These are phyloP conservation scores for Lunularia cruciata DNA, from an alignment of 225 moss, liverwort and hornwort species.

Conservation along the genomic window DNA sequence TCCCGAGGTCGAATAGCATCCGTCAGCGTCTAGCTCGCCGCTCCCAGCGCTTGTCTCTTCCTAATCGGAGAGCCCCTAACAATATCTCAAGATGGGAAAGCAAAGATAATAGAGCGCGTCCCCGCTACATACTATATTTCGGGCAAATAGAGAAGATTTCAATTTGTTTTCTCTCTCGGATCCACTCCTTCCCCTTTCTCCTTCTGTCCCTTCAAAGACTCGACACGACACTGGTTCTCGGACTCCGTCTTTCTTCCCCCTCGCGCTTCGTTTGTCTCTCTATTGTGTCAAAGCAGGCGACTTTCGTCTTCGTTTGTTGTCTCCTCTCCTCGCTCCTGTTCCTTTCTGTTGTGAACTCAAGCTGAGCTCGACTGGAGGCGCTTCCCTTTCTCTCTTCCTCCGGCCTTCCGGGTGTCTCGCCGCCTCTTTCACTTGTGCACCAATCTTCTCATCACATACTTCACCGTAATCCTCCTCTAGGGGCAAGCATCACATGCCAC, in stretches of 20 bases:
- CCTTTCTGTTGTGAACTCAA: too few species aligned
- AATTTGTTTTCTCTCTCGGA: background rate
- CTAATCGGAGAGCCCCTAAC: background rate
- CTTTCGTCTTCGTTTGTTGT: constrained; percentile 9
- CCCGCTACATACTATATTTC: background rate
- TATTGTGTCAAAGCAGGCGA: too few species aligned
- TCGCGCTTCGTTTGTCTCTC: background rate
- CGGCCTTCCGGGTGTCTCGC: background rate
- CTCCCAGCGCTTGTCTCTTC: background rate
- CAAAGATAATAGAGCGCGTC: background rate
- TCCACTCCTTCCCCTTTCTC: background rate
- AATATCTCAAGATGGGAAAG: background rate
- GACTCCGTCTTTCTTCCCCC: background rate
- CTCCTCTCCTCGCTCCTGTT: background rate
- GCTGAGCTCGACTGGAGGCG: background rate
- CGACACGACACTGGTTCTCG: background rate
- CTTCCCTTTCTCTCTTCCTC: background rate
- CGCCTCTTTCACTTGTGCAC: background rate
- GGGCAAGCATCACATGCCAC: constrained; percentile 1
- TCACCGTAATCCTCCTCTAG: background rate
- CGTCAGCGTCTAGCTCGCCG: background rate
- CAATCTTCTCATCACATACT: background rate
- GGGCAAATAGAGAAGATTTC: background rate
- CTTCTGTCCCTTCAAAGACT: background rate
- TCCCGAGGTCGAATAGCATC: background rate